These are phyloP conservation scores for Tuber aestivum DNA, from an alignment of 495 filamentous ascomycete genomes.

Conservation along the genomic window DNA sequence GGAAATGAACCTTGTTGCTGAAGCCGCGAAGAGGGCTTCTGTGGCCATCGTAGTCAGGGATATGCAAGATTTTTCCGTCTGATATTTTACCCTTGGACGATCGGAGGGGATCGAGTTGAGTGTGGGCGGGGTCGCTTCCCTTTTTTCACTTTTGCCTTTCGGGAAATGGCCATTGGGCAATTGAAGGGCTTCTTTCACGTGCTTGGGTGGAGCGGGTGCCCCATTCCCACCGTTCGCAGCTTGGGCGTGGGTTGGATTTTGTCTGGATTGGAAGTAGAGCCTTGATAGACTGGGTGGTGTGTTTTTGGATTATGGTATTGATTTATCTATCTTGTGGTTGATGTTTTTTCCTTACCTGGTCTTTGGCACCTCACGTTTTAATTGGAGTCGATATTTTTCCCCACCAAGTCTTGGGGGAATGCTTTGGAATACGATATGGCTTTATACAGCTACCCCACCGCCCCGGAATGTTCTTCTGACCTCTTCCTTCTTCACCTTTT, in stretches of 20 bases:
- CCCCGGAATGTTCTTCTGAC: neutral
- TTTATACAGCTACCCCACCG: neutral
- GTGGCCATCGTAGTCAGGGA: conserved; percentile 82
- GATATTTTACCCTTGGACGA: conserved; percentile 19
- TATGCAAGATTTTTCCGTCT: conserved; percentile 62
- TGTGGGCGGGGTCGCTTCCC: neutral
- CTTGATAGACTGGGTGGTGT: neutral
- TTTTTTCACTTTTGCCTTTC: conserved; percentile 2
- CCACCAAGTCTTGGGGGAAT: neutral
- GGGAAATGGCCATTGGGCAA: neutral
- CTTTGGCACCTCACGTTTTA: neutral
- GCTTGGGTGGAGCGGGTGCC: neutral
- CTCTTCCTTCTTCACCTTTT: neutral
- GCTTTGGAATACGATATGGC: neutral
- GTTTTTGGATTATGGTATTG: neutral
- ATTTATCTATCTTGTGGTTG: neutral
- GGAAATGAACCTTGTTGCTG: conserved; percentile 82
- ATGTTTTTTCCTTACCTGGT: neutral
- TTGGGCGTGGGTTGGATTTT: neutral
- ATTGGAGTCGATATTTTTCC: neutral
- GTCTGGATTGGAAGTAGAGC: neutral
- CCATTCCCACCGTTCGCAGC: neutral
- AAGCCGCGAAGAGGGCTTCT: conserved; percentile 88
- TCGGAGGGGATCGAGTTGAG: neutral
- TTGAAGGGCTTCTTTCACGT: neutral